Percentiles rank a stretch among this genome's conserved stretches.
These are phyloP conservation scores for Nidularia sp. DNA, from an alignment of 768 basidiomycete genomes.

Conservation along the genomic window DNA sequence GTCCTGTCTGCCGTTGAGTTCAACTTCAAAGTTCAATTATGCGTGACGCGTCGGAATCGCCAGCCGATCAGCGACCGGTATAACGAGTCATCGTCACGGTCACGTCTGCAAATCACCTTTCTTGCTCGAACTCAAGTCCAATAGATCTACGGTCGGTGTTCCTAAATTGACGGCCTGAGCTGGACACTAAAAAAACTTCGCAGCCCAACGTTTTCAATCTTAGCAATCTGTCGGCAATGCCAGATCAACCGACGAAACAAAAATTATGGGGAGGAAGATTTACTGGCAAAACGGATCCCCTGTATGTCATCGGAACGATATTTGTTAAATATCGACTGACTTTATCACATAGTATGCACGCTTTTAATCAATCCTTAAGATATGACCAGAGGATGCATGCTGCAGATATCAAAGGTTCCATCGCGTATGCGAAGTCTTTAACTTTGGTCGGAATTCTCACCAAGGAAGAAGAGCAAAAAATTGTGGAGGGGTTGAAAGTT, in stretches of 20 bases:
- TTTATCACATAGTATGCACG: slow-evolving; percentile 75
- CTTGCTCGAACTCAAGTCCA: no score
- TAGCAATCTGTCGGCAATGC: not conserved
- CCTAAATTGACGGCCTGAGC: no score
- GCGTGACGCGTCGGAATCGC: no score
- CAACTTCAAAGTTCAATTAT: no score
- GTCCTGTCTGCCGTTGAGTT: no score
- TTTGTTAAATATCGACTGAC: slow-evolving; percentile 6
- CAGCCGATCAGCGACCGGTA: no score
- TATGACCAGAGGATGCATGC: slow-evolving; percentile 95
- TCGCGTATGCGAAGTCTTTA: slow-evolving; percentile 91
- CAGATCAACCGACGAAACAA: slow-evolving; percentile 42
- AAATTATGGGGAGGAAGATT: slow-evolving; percentile 90
- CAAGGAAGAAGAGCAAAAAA: slow-evolving; percentile 65
- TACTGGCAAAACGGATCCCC: slow-evolving; percentile 83
- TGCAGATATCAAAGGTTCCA: slow-evolving; percentile 90
- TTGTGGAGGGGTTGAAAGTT: slow-evolving; percentile 65
- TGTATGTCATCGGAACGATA: slow-evolving; percentile 41
- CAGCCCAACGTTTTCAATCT: no score
- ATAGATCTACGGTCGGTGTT: no score
- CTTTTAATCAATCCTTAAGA: slow-evolving; percentile 92
- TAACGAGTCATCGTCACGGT: no score
- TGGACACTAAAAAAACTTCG: no score
- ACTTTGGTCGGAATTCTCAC: slow-evolving; percentile 78
- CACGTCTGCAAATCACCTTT: no score